phyloP scores from a whole-genome alignment of 177 flowering plant species.

The Vitis hybrid region DNA sequence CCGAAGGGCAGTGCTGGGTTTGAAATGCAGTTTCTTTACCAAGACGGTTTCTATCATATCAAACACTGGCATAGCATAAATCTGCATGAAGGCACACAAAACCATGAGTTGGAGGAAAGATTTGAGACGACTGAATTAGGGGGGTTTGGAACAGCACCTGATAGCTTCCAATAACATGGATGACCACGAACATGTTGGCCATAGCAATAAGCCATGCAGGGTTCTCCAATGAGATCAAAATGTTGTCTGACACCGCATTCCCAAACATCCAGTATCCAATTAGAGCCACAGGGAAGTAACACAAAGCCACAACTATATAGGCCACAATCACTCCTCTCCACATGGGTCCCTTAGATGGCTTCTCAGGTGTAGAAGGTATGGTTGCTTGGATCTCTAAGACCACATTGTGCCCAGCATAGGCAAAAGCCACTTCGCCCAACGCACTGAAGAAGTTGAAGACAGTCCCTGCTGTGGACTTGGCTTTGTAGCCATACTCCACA shows the following conservation, averaged over 20 bases:
- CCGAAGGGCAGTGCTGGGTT: constrained; percentile 38
- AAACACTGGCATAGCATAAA: constrained; percentile 69
- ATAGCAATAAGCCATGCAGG: constrained; percentile 49
- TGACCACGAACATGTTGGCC: constrained; percentile 59
- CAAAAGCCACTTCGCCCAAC: constrained; percentile 55
- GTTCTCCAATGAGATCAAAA: constrained; percentile 40
- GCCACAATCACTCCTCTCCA: constrained; percentile 60
- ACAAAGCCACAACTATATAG: constrained; percentile 50
- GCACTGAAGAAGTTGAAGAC: constrained; percentile 50
- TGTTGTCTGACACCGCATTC: constrained; percentile 40
- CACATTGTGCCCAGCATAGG: constrained; percentile 63
- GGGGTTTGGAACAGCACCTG: constrained; percentile 28
- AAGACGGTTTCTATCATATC: constrained; percentile 62
- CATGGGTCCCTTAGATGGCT: constrained; percentile 66
- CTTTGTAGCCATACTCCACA: constrained; percentile 34
- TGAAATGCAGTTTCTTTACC: constrained; percentile 48
- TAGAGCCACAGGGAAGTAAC: constrained; percentile 54
- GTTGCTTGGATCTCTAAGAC: constrained; percentile 57
- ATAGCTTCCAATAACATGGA: constrained; percentile 58
- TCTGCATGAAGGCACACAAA: constrained; percentile 21
- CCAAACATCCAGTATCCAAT: constrained; percentile 45
- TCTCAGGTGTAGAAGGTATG: constrained; percentile 52
- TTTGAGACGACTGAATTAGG: background rate
- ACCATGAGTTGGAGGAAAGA: too few species aligned
- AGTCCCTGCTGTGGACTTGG: constrained; percentile 26